These are phyloP conservation scores for Nepenthes alata DNA, from an alignment of 179 eudicot species.

Conservation along the genomic window DNA sequence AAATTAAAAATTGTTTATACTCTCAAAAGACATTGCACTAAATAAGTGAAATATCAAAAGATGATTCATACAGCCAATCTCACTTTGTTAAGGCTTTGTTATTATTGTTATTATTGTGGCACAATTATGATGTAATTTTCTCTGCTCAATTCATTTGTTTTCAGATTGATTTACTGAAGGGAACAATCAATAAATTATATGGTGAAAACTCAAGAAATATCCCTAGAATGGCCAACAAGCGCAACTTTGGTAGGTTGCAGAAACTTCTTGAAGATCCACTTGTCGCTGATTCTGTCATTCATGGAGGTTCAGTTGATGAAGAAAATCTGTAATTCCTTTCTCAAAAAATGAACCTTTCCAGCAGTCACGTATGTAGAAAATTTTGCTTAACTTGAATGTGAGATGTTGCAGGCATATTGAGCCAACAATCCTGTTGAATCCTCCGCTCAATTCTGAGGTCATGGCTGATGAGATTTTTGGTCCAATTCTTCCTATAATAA, in stretches of 20 bases:
- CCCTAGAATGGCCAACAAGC: slow-evolving; percentile 56
- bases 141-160: too few species aligned
- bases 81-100: too few species aligned
- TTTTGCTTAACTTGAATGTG: neutral
- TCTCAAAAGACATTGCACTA: too few species aligned
- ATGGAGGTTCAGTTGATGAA: slow-evolving; percentile 58
- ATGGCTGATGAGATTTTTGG: slow-evolving; percentile 97
- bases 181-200: slow-evolving; percentile 31
- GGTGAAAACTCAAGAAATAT: slow-evolving; percentile 36
- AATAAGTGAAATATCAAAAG: too few species aligned
- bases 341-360: neutral
- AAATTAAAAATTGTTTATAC: too few species aligned
- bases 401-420: slow-evolving; percentile 46
- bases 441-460: slow-evolving; percentile 71
- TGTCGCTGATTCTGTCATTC: slow-evolving; percentile 40
- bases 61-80: too few species aligned
- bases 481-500: slow-evolving; percentile 85
- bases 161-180: slow-evolving; percentile 58
- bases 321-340: slow-evolving; percentile 25
- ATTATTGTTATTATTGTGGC: too few species aligned
- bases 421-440: slow-evolving; percentile 81
- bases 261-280: slow-evolving; percentile 31
- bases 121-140: too few species aligned
- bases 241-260: slow-evolving; percentile 55
- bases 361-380: neutral